These are phyloP conservation scores for Leishmania arabica DNA, from an alignment of 208 protist genomes.

Conservation along the genomic window DNA sequence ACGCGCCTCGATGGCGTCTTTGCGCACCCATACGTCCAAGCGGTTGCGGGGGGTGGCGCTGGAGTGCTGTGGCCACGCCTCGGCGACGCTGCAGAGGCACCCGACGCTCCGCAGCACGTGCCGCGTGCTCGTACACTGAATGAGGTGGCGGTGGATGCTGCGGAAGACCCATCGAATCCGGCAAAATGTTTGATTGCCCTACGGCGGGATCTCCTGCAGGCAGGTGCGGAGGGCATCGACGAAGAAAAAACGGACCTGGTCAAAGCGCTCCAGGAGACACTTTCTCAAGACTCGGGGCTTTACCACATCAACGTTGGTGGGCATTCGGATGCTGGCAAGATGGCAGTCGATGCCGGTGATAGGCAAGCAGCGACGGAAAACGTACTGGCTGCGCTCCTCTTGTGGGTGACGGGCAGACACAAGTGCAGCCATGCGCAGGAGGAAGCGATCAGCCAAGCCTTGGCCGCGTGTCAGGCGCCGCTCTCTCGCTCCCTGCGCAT, in stretches of 20 bases:
- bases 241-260: not conserved
- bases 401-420: conserved; percentile 17
- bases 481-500: conserved; percentile 12
- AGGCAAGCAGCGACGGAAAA: conserved; percentile 4
- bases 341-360: not conserved
- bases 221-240: not conserved
- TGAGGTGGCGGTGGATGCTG: not conserved
- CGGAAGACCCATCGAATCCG: not conserved
- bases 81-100: not conserved
- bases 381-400: conserved; percentile 13
- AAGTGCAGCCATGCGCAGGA: not conserved
- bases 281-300: not conserved
- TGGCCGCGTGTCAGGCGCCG: conserved; percentile 20
- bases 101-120: not conserved
- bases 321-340: not conserved
- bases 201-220: conserved; percentile 12
- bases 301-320: not conserved
- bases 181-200: conserved; percentile 15
- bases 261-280: not conserved
- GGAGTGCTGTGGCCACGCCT: conserved; percentile 18
- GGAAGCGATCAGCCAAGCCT: conserved; percentile 10
- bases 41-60: conserved; percentile 17
- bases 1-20: conserved; percentile 20
- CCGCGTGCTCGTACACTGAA: conserved; percentile 9
- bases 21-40: conserved; percentile 19